Conservation (phyloP, 768 basidiomycete genomes). For the Mycena sanguinolenta region DNA sequence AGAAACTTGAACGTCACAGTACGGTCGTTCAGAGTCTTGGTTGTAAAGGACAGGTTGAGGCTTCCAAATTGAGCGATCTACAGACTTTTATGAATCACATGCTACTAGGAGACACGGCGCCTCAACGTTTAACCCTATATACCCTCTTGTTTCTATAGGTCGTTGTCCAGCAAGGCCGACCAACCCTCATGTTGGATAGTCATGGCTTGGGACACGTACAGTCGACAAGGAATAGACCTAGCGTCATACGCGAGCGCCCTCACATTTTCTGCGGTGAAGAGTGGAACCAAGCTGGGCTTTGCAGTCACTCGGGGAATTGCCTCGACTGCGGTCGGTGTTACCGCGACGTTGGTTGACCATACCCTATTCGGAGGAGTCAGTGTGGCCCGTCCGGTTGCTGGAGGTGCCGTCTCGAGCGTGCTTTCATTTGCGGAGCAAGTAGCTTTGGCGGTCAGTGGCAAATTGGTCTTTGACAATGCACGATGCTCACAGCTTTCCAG, state of each 20-base stretch:
- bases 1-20: too few relatives aligned
- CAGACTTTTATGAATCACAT: neutral
- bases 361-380: constrained; percentile 74
- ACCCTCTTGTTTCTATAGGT: too few relatives aligned
- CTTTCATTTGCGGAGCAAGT: constrained; percentile 78
- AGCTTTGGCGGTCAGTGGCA: constrained; percentile 62
- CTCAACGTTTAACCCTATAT: neutral
- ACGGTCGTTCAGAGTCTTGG: too few relatives aligned
- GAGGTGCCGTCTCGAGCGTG: constrained; percentile 70
- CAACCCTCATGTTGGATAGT: too few relatives aligned
- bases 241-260: constrained; percentile 74
- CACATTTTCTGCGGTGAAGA: constrained; percentile 77
- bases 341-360: constrained; percentile 72
- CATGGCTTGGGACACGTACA: constrained; percentile 62
- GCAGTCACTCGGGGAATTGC: constrained; percentile 74
- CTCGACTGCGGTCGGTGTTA: constrained; percentile 68
- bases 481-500: neutral
- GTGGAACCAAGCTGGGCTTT: constrained; percentile 79
- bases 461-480: neutral
- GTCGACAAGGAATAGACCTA: constrained; percentile 73
- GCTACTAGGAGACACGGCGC: neutral
- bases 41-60: too few relatives aligned
- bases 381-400: constrained; percentile 70
- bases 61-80: too few relatives aligned
- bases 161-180: too few relatives aligned